Base-by-base conservation (phyloP, 1,139 yeast species). In the Geotrichum phurueaensis region DNA sequence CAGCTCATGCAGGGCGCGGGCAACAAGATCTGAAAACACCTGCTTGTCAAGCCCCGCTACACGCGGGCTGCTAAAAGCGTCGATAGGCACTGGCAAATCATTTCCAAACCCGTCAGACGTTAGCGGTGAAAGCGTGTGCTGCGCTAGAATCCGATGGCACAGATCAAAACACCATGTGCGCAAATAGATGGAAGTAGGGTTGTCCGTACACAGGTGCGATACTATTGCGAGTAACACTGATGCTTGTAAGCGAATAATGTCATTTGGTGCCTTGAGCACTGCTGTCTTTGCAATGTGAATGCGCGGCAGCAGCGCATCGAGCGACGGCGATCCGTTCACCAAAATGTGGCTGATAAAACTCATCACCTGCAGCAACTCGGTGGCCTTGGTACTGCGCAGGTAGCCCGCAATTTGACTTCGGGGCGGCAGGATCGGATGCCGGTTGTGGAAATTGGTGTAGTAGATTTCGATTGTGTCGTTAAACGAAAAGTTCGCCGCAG, bases 151-250 rank as follows among this genome's bases (percentile, higher is more conserved):
- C 2, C 50, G 27, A 29, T 54, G 48, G 31, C 61, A 50, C 33
- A 59, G 12, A 22, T 58, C 58, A 51, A 62, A 62, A 39, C 56
- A 51, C 64, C 64, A 62, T 1, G 56, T 54, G 9, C 64, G 60
- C 22, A 62, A 55, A n/a, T 55, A 39, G 7, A 55, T 50, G 7
- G 64, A 62, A 6, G 59, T 52, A 6, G 57, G 5, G 45, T 62
- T 62, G 27, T 62, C 64, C 6, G 64, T 59, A 20, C 56, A 51
- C 18, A 62, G 39, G 48, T 62, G 64, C 3, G 64, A 60, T 12
- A 39, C 54, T 6, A 60, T 56, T 2, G 58, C 33, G 10, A 62
- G 50, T 6, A 62, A 18, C 12, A 62, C 22, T 5, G 62, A 51
- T 1, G 62, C 53, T 47, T 62, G 64, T 4, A 59, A 48, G 51